Evolutionary conservation across 2,329 filamentous ascomycete genomes (phyloP), one percentile per base, ranked within the genome.

Genomic region (Amesomyces nigricolor): DNA sequence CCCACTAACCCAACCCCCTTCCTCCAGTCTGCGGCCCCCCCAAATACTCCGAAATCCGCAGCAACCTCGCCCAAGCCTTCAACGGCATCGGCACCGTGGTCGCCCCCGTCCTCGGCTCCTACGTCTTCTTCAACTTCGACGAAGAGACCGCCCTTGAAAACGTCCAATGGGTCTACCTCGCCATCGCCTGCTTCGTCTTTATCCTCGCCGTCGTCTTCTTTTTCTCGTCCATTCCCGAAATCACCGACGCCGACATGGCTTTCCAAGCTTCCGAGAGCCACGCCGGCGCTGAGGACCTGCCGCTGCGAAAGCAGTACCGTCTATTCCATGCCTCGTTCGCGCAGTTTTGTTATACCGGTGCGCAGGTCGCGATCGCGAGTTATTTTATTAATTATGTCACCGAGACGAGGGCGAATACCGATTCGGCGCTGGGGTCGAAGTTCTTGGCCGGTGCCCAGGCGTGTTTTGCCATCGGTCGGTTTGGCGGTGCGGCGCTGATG

Each of bases 271-370:
- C 75, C 37, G 76, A 81, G 57, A 67, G 77, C 2, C 70, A 81
- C 54, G 76, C 78, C 9, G 77, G 76, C 46, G 78, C 76, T 48
- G 75, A 80, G 16, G 77, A 83, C 61, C 79, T 82, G 66, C 83
- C 86, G 0, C 79, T 89, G 61, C 72, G 75, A 63, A 87, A 87
- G 70, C 86, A 89, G 63, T 90, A 87, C 69, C 81, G 82, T 22
- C 76, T 91, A 2, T 90, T 91, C 75, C 86, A 89, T 64, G 88
- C 86, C 11, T 81, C 86, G 0, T 80, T 85, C 62, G 85, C 87
- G 0, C 88, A 92, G 62, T 91, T 91, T 70, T 88, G 84, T 67
- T 94, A 92, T 68, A 86, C 76, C 0, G 88, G 88, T 47, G 82
- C 87, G 0, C 88, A 91, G 66, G 75, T 86, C 35, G 81, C 79